A percentile compares a stretch with the other conserved stretches of the same genome.
Evolutionary conservation across 2,329 filamentous ascomycete species (phyloP).

Genomic region (Beauveria pseudobassiana): DNA sequence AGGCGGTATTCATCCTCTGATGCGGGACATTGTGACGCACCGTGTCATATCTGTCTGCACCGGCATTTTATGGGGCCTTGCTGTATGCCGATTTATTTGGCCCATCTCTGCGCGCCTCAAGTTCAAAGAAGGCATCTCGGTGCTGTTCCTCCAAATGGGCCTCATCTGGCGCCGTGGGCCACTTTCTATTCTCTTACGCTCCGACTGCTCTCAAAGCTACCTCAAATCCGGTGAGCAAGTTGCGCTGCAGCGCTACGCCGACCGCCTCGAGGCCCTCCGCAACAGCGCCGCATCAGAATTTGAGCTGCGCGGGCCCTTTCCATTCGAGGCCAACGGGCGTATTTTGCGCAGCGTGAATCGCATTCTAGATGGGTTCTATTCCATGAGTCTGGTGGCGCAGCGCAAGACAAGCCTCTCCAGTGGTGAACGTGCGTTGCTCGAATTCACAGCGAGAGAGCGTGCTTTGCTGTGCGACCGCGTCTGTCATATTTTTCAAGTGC

Average conservation of each 20-base stretch:
- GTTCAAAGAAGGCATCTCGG: slow-evolving; percentile 74
- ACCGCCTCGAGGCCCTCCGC: slow-evolving; percentile 62
- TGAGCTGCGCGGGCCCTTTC: slow-evolving; percentile 75
- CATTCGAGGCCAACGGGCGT: slow-evolving; percentile 56
- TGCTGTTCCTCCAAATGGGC: slow-evolving; percentile 84
- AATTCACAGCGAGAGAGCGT: slow-evolving; percentile 70
- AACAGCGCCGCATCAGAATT: slow-evolving; percentile 68
- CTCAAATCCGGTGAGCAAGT: slow-evolving; percentile 79
- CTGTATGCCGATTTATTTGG: slow-evolving; percentile 80
- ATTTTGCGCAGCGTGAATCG: slow-evolving; percentile 69
- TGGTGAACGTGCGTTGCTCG: slow-evolving; percentile 69
- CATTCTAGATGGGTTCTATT: slow-evolving; percentile 82
- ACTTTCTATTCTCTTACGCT: slow-evolving; percentile 62
- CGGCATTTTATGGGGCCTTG: slow-evolving; percentile 79
- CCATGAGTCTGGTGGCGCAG: slow-evolving; percentile 82
- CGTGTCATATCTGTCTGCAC: slow-evolving; percentile 73
- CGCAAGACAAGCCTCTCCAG: slow-evolving; percentile 65
- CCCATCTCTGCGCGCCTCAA: slow-evolving; percentile 79
- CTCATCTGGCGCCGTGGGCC: slow-evolving; percentile 90
- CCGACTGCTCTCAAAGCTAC: slow-evolving; percentile 52
- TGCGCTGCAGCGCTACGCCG: slow-evolving; percentile 67
- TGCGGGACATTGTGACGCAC: slow-evolving; percentile 76
- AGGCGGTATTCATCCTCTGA: slow-evolving; percentile 70
- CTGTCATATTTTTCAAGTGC: slow-evolving; percentile 71
- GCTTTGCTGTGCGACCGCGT: slow-evolving; percentile 74